Evolutionary conservation across 208 protist genomes (phyloP).

Genomic region (Spongospora subterranea): DNA sequence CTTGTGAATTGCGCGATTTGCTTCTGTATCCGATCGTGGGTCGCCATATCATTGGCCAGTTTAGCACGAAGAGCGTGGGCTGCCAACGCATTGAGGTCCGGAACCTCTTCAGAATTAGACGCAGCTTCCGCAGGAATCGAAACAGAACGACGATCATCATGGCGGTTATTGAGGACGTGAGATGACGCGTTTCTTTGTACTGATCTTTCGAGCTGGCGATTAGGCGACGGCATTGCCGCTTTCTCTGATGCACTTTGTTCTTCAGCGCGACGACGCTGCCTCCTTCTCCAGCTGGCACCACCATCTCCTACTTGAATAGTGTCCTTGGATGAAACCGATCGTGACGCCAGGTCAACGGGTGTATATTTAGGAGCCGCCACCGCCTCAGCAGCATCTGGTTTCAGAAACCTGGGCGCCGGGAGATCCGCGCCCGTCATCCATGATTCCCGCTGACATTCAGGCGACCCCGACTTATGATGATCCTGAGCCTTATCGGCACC

Average conservation of each 20-base stretch:
- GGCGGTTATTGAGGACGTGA: background rate
- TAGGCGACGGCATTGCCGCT: background rate
- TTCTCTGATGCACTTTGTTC: background rate
- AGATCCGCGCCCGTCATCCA: slow-evolving; percentile 15
- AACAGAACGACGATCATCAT: background rate
- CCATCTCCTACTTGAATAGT: slow-evolving; percentile 56
- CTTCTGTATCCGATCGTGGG: background rate
- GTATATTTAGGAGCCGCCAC: background rate
- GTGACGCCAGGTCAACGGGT: background rate
- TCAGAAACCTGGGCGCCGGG: background rate
- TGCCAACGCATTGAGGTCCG: background rate
- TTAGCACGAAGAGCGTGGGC: slow-evolving; percentile 4
- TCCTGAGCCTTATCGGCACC: background rate
- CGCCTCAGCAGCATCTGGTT: background rate
- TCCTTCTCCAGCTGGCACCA: slow-evolving; percentile 22
- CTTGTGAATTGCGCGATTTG: background rate
- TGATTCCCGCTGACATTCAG: background rate
- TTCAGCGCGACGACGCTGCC: background rate
- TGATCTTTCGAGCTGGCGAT: background rate
- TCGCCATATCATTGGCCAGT: background rate
- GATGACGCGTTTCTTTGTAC: background rate
- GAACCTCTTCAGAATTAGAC: slow-evolving; percentile 2
- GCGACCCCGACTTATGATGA: background rate
- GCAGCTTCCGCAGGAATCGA: background rate
- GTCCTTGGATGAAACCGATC: background rate